Conservation (phyloP, 208 protist species). For the Leishmania martiniquensis region DNA sequence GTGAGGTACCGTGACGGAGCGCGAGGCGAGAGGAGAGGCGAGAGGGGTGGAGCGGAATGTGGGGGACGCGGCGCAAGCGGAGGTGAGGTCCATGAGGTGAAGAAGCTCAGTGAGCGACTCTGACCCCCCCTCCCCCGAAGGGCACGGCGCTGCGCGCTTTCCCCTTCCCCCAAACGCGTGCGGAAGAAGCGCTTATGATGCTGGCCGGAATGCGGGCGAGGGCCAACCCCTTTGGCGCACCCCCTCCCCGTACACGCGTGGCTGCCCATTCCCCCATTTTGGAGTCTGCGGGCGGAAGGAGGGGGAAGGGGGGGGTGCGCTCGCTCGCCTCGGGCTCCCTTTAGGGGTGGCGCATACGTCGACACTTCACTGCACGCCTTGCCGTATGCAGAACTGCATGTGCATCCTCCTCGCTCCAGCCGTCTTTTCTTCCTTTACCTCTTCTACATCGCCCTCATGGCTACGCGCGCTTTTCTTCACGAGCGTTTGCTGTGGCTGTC, state of each 20-base stretch:
- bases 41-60: not conserved
- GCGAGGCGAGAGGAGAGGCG: not conserved
- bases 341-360: not conserved
- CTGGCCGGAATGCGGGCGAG: no score
- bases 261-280: not conserved
- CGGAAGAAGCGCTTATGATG: no score
- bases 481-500: not conserved
- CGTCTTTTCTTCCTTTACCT: not conserved
- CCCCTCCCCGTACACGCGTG: no score
- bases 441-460: not conserved
- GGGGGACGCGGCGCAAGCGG: not conserved
- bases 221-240: no score
- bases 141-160: not conserved
- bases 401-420: not conserved
- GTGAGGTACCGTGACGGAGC: not conserved
- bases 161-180: not conserved
- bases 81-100: not conserved
- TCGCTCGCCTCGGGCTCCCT: not conserved
- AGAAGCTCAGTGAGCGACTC: not conserved
- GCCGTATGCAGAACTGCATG: not conserved
- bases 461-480: not conserved
- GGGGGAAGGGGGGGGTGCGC: not conserved
- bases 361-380: not conserved
- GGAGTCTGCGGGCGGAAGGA: not conserved
- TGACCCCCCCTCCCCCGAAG: not conserved